Evolutionary conservation across 495 filamentous ascomycete species (phyloP).

Genomic region (Opeltia flavorubescens): DNA sequence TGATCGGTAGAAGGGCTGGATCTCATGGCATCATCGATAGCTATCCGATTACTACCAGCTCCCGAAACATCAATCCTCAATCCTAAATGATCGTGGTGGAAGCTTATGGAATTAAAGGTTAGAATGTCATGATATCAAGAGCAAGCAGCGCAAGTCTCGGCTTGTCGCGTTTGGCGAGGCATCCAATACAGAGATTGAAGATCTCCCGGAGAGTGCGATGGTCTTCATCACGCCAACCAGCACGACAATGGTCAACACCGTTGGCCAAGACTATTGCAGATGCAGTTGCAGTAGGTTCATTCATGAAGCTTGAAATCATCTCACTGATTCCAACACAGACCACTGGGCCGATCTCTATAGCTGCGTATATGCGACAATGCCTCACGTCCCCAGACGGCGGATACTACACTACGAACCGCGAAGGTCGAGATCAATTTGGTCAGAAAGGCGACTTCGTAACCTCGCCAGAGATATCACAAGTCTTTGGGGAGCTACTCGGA

Average conservation of each 20-base stretch:
- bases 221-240: slow-evolving; percentile 10
- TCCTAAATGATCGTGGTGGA: neutral
- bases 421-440: slow-evolving; percentile 71
- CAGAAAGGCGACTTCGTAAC: slow-evolving; percentile 89
- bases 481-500: slow-evolving; percentile 88
- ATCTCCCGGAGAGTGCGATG: slow-evolving; percentile 1
- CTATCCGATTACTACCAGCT: neutral
- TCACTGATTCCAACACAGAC: slow-evolving; percentile 26
- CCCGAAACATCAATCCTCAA: neutral
- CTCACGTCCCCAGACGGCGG: slow-evolving; percentile 81
- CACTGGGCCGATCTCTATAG: slow-evolving; percentile 83
- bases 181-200: neutral
- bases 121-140: neutral
- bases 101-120: neutral
- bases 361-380: slow-evolving; percentile 96
- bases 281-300: slow-evolving; percentile 55
- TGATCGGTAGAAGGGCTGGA: neutral
- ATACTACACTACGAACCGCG: slow-evolving; percentile 71
- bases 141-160: neutral
- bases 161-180: neutral
- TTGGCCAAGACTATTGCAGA: slow-evolving; percentile 70
- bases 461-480: slow-evolving; percentile 90
- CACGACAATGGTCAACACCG: slow-evolving; percentile 68
- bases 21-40: neutral
- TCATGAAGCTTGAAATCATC: neutral